These are phyloP conservation scores for Heracleum sosnowskyi DNA, from an alignment of 129 eudicot species.

Conservation along the genomic window DNA sequence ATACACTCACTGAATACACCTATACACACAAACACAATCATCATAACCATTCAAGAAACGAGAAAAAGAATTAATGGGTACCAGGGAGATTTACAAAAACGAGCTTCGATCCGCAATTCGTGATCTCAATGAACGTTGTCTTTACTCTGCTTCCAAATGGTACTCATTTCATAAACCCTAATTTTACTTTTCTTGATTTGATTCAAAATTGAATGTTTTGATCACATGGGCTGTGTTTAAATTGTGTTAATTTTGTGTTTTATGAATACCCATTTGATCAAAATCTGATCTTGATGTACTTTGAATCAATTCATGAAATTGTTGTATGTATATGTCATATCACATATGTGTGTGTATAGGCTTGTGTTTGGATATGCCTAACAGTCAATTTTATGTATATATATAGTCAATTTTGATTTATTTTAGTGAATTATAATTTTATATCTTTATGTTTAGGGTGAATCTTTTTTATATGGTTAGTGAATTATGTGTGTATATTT, in stretches of 20 bases:
- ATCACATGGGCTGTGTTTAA: not conserved
- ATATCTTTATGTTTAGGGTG: not conserved
- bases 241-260: not conserved
- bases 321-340: no score
- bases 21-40: not conserved
- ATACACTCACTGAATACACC: not conserved
- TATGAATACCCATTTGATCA: not conserved
- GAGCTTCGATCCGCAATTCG: conserved; percentile 90
- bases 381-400: no score
- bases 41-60: not conserved
- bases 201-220: conserved; percentile 1
- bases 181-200: not conserved
- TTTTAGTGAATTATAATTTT: not conserved
- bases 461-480: not conserved
- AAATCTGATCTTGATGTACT: not conserved
- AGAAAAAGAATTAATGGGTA: conserved; percentile 24
- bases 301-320: no score
- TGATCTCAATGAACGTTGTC: conserved; percentile 84
- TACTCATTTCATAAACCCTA: conserved; percentile 17
- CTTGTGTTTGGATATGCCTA: no score
- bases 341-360: no score
- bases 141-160: conserved; percentile 91
- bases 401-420: not conserved
- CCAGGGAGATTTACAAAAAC: conserved; percentile 68
- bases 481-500: not conserved